Evolutionary conservation across 441 rosid genomes (phyloP).

Genomic region (Breynia disticha): DNA sequence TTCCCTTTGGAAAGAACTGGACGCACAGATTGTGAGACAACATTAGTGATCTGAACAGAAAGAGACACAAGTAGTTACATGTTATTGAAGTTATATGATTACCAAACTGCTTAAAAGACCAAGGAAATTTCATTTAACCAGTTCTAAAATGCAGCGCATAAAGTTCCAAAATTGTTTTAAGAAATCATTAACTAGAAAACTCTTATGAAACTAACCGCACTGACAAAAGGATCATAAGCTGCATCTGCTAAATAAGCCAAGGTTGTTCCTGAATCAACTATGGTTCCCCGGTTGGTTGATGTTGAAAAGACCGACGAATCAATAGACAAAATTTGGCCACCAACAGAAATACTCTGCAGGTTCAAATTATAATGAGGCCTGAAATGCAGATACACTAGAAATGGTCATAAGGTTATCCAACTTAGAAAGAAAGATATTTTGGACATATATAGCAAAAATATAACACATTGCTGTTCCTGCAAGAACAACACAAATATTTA

Average conservation of each 20-base stretch:
- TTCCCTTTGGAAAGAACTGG: slow-evolving; percentile 43
- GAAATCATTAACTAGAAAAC: slow-evolving; percentile 2
- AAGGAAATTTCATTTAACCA: not conserved
- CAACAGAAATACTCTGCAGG: slow-evolving; percentile 77
- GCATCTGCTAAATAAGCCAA: slow-evolving; percentile 82
- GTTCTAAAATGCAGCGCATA: not conserved
- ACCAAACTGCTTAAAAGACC: not conserved
- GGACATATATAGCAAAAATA: not conserved
- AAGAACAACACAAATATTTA: not conserved
- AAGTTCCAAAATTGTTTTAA: not conserved
- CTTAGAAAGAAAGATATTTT: too few relatives aligned
- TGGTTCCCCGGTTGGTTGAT: slow-evolving; percentile 70
- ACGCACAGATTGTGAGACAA: slow-evolving; percentile 23
- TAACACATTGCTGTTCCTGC: not conserved
- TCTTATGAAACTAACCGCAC: slow-evolving; percentile 52
- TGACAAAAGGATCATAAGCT: slow-evolving; percentile 60
- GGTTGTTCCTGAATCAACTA: slow-evolving; percentile 92
- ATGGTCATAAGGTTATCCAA: too few relatives aligned
- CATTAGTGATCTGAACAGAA: slow-evolving; percentile 44
- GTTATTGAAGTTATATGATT: not conserved
- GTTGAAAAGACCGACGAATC: slow-evolving; percentile 66
- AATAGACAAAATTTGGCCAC: slow-evolving; percentile 51
- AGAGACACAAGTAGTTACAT: slow-evolving; percentile 10
- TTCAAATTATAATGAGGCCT: slow-evolving; percentile 97
- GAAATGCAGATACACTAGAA: slow-evolving; percentile 21